Evolutionary conservation across 495 filamentous ascomycete genomes (phyloP).

Genomic region (Tuber microsphaerosporum): DNA sequence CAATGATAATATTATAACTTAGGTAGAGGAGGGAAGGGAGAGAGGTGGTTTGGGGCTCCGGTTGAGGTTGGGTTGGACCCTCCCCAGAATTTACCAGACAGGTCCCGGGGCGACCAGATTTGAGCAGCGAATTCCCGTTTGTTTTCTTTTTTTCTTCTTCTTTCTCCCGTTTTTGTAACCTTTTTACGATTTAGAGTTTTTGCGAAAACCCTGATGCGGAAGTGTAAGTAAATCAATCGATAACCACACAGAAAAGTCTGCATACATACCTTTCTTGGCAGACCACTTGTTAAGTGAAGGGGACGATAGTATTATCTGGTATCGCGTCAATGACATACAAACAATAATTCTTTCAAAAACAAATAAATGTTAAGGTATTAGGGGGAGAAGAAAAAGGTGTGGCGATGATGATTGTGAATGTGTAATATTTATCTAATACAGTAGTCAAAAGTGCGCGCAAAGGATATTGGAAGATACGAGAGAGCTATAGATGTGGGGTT

Average conservation of each 20-base stretch:
- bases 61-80: not conserved
- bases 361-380: not conserved
- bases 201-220: not conserved
- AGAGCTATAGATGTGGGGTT: not conserved
- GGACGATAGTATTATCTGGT: not conserved
- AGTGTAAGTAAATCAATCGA: not conserved
- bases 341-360: not conserved
- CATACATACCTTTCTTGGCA: not conserved
- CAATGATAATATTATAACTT: not conserved
- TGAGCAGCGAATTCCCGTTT: not conserved
- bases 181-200: not conserved
- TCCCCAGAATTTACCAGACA: not conserved
- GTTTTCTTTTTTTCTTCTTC: not conserved
- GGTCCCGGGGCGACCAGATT: not conserved
- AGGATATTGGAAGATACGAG: not conserved
- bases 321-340: not conserved
- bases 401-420: not conserved
- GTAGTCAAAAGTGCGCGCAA: not conserved
- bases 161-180: not conserved
- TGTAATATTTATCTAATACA: not conserved
- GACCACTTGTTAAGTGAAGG: not conserved
- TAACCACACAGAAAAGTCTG: not conserved
- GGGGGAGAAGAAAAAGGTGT: not conserved
- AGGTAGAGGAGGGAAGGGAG: not conserved
- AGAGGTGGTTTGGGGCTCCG: not conserved